These are phyloP conservation scores for Ciborinia camelliae DNA, from an alignment of 2,329 filamentous ascomycete species.

Conservation along the genomic window DNA sequence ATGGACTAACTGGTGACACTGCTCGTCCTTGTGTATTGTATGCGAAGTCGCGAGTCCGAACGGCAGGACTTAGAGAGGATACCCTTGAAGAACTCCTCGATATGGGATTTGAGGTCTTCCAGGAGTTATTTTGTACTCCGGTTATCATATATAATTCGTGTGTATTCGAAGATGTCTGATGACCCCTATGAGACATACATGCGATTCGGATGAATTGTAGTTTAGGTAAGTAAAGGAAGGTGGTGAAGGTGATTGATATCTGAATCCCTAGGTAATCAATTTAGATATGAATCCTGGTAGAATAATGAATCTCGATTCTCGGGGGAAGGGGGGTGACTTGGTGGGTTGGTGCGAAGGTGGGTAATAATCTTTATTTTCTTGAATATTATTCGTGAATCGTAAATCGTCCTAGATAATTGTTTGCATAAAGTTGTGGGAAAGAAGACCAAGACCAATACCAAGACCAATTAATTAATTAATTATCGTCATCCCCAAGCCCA, in stretches of 20 bases:
- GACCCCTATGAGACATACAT: conserved; percentile 36
- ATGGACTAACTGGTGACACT: conserved; percentile 12
- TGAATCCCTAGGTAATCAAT: neutral
- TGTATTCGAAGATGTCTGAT: conserved; percentile 21
- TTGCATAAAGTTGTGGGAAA: neutral
- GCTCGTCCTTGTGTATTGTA: conserved; percentile 23
- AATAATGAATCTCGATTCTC: neutral
- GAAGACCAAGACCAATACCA: too few species aligned
- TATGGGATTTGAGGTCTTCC: conserved; percentile 29
- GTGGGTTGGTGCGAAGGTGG: neutral
- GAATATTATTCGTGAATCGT: too few species aligned
- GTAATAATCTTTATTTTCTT: neutral
- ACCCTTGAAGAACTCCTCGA: conserved; percentile 26
- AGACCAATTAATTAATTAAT: conserved; percentile 6
- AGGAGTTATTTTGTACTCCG: conserved; percentile 22
- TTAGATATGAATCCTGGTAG: neutral
- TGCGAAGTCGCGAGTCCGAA: conserved; percentile 22
- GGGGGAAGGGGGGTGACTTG: neutral
- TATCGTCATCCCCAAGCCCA: conserved; percentile 9
- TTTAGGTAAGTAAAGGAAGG: neutral
- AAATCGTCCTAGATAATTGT: neutral
- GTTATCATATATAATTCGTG: conserved; percentile 16
- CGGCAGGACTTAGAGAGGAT: conserved; percentile 22
- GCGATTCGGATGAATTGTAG: conserved; percentile 20
- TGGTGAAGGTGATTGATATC: neutral